Percentiles rank a stretch among this genome's conserved stretches.
phyloP scores from a whole-genome alignment of 2,329 filamentous ascomycete genomes.

The Verticillium zaregamsianum region DNA sequence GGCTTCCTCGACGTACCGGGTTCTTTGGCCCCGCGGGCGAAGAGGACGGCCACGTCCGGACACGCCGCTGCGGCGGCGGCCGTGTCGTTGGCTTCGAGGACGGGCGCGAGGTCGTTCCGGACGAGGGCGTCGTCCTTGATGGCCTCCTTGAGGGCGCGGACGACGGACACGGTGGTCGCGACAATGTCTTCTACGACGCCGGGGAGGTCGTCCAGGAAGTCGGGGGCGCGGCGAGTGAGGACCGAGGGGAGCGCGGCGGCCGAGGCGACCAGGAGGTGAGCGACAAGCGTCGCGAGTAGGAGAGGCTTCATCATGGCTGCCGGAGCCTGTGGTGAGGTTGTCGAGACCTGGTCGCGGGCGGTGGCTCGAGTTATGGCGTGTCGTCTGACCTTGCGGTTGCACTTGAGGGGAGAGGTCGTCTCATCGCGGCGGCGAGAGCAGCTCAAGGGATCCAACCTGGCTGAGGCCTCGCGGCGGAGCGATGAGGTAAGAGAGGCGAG shows the following conservation, averaged over 20 bases:
- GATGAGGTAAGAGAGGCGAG: not conserved
- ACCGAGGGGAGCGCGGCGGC: not conserved
- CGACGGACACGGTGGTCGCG: slow-evolving; percentile 10
- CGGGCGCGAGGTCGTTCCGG: slow-evolving; percentile 7
- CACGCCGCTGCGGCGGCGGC: slow-evolving; percentile 3
- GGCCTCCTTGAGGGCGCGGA: slow-evolving; percentile 9
- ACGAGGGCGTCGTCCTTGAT: slow-evolving; percentile 9
- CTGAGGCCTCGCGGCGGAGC: too few relatives aligned
- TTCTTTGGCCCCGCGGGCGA: slow-evolving; percentile 13
- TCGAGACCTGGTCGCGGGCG: not conserved
- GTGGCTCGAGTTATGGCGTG: not conserved
- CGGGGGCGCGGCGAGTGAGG: not conserved
- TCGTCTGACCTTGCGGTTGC: not conserved
- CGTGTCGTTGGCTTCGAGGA: slow-evolving; percentile 1
- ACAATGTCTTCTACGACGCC: slow-evolving; percentile 6
- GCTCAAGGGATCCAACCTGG: not conserved
- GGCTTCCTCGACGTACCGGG: slow-evolving; percentile 4
- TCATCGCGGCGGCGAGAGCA: not conserved
- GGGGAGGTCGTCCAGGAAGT: slow-evolving; percentile 8
- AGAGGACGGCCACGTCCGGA: slow-evolving; percentile 12
- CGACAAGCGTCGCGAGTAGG: not conserved
- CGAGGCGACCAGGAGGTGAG: not conserved
- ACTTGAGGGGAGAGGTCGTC: not conserved
- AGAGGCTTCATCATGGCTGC: not conserved
- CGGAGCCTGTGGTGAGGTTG: not conserved